Evolutionary conservation across 1,284 basidiomycete genomes (phyloP).

Genomic region (Mrakiaceae sp.): DNA sequence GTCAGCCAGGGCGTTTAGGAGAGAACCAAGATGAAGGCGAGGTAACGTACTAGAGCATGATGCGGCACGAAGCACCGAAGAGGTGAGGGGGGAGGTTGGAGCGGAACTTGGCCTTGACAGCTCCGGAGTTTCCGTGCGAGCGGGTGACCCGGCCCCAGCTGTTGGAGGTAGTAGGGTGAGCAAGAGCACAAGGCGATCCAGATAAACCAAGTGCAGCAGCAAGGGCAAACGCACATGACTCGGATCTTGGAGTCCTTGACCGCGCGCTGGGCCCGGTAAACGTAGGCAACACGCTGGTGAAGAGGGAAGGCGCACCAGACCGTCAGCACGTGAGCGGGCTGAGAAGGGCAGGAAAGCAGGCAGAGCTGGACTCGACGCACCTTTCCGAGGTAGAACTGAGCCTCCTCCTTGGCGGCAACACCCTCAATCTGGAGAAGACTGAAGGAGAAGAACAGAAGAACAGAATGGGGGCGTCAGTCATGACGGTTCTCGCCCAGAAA

Average conservation of each 20-base stretch:
- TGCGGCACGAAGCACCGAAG: constrained; percentile 87
- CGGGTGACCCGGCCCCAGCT: constrained; percentile 66
- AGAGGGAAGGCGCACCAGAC: not conserved
- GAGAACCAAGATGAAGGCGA: not conserved
- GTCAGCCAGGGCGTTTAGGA: not conserved
- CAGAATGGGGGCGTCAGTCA: not conserved
- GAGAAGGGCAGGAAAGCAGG: not conserved
- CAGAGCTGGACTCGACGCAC: constrained; percentile 41
- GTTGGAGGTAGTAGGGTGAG: not conserved
- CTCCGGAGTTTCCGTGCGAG: constrained; percentile 87
- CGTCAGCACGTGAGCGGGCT: not conserved
- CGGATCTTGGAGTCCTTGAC: constrained; percentile 85
- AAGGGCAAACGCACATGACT: constrained; percentile 53
- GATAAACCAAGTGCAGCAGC: not conserved
- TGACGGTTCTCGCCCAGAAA: not conserved
- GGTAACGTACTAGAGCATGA: constrained; percentile 51
- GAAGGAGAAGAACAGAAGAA: not conserved
- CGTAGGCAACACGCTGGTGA: constrained; percentile 81
- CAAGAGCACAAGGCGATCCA: not conserved
- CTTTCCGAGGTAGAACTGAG: constrained; percentile 98
- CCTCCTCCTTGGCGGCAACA: constrained; percentile 84
- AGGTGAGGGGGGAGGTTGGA: constrained; percentile 91
- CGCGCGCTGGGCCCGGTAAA: constrained; percentile 91
- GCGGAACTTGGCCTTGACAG: constrained; percentile 95
- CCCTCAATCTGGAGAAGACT: constrained; percentile 87